Conservation (phyloP, 2,329 filamentous ascomycete species). For the Fusarium decemcellulare region DNA sequence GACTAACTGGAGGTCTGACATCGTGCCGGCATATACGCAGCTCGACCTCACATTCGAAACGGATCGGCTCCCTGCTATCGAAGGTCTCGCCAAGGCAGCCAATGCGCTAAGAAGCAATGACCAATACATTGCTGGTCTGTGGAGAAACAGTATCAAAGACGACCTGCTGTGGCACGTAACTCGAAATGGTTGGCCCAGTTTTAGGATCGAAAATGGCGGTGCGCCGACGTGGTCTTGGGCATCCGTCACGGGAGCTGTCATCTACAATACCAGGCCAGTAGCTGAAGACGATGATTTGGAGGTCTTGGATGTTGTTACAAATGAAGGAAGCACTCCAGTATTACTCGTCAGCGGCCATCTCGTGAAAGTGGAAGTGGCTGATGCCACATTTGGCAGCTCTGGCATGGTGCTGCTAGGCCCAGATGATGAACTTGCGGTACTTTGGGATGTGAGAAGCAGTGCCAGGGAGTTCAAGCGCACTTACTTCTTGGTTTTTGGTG, state of each 20-base stretch:
- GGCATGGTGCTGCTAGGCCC: not conserved
- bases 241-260: not conserved
- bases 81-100: not conserved
- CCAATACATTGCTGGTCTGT: not conserved
- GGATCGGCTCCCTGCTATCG: not conserved
- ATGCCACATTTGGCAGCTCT: not conserved
- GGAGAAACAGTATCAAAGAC: not conserved
- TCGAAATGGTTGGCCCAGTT: not conserved
- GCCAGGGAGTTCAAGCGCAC: not conserved
- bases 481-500: slow-evolving; percentile 1
- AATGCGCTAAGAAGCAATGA: not conserved
- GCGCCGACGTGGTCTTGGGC: slow-evolving; percentile 1
- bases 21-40: not conserved
- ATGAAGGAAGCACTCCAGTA: not conserved
- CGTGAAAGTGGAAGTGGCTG: not conserved
- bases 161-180: slow-evolving; percentile 1
- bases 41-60: not conserved
- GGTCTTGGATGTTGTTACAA: not conserved
- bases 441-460: not conserved
- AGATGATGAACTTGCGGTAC: not conserved
- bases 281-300: not conserved
- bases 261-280: not conserved
- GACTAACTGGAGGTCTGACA: not conserved
- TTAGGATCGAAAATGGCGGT: not conserved
- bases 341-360: not conserved